Evolutionary conservation across 768 basidiomycete genomes (phyloP).

Genomic region (Boletellus ananiceps): DNA sequence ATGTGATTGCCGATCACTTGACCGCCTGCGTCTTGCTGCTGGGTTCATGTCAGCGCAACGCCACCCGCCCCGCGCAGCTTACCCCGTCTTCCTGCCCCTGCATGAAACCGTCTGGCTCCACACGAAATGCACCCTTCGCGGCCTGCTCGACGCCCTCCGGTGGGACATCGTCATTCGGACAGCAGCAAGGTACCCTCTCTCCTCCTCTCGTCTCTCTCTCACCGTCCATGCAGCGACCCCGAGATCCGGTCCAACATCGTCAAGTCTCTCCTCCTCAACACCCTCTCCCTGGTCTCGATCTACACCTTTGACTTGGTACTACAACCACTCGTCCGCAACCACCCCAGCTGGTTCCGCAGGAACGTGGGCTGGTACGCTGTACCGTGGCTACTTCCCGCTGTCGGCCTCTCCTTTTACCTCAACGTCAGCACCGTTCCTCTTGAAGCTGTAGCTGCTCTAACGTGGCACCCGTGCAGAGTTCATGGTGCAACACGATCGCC

Average conservation of each 20-base stretch:
- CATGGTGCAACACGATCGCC: slow-evolving; percentile 75
- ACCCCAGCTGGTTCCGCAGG: slow-evolving; percentile 62
- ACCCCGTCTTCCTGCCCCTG: slow-evolving; percentile 67
- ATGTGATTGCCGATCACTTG: slow-evolving; percentile 5
- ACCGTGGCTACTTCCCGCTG: slow-evolving; percentile 76
- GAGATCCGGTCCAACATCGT: slow-evolving; percentile 71
- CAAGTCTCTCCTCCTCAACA: slow-evolving; percentile 73
- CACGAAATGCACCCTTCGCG: slow-evolving; percentile 51
- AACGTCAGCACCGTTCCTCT: slow-evolving; percentile 53
- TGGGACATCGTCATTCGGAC: slow-evolving; percentile 63
- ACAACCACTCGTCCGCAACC: slow-evolving; percentile 58
- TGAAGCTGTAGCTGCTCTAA: slow-evolving; percentile 11
- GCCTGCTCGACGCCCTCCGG: slow-evolving; percentile 66
- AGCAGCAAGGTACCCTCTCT: slow-evolving; percentile 48
- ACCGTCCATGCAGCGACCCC: slow-evolving; percentile 49
- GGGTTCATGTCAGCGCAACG: slow-evolving; percentile 24
- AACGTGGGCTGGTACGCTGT: slow-evolving; percentile 74
- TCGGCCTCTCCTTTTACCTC: slow-evolving; percentile 72
- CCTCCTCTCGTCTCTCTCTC: slow-evolving; percentile 8
- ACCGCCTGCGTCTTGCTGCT: background rate
- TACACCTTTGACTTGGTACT: slow-evolving; percentile 73
- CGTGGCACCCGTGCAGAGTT: slow-evolving; percentile 43
- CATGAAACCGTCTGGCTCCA: slow-evolving; percentile 59
- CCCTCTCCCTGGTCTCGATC: slow-evolving; percentile 64
- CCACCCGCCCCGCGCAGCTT: slow-evolving; percentile 44